Evolutionary conservation across 2,329 filamentous ascomycete species (phyloP), one percentile per base, ranked within the genome.

Genomic region (Verticillium isaacii): DNA sequence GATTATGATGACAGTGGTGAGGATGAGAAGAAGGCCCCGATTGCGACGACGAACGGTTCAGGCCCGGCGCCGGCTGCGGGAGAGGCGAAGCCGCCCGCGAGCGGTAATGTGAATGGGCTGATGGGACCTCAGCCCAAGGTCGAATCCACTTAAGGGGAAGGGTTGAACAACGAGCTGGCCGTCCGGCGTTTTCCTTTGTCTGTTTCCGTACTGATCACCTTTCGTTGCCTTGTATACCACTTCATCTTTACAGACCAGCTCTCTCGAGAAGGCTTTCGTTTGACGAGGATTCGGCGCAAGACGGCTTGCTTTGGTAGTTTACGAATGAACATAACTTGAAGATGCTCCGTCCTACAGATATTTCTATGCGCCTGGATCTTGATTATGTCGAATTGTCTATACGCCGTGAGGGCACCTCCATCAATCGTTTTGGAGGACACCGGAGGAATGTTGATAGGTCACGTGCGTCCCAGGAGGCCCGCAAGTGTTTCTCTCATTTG

Each of bases 1-100:
- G 91, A 98, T 73, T 98, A 99, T 70, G 94, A 98, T 73, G 94
- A 98, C 70, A 94, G 93, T 62, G 92, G 87, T 5, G 93, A 96
- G 67, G 94, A 97, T 63, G 90, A 95, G 62, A 89, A 89, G 78
- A 89, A 89, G 73, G 72, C 74, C 1, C 73, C 70, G 2, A 68
- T 72, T 15, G 68, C 70, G 54, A 70, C 74, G 17, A 72, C 77
- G 1, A 72, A 76, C 15, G 77, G 75, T 5, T 76, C 80, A 9
- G 81, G 77, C 1, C 77, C 83, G 15, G 73, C 75, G 8, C 80
- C 83, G 19, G 74, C 78, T 4, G 74, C 83, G 17, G 78, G 76
- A 15, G 85, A 87, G 52, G 73, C 77, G 55, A 87, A 87, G 74
- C 83, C 75, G 66, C 81, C 85, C 0, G 77, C 80, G 0, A 80